Evolutionary conservation across 306 rosid genomes (phyloP).

Genomic region (Rosa persica): DNA sequence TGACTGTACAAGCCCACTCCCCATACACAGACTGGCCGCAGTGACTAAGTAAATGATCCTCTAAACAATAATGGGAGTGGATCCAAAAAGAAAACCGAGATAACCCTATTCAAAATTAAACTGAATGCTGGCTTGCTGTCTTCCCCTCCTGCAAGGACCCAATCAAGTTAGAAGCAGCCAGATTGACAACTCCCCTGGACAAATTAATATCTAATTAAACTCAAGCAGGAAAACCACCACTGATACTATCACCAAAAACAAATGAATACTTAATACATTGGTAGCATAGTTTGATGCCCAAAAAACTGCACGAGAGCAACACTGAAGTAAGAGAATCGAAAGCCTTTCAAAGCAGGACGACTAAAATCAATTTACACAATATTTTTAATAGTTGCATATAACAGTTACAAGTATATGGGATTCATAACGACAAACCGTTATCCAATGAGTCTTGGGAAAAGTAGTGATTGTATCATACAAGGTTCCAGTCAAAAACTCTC

Average conservation of each 20-base stretch:
- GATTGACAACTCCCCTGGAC: not conserved
- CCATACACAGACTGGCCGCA: constrained; percentile 27
- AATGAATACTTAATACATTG: not conserved
- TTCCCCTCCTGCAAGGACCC: constrained; percentile 60
- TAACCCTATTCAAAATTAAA: constrained; percentile 29
- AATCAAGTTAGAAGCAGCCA: constrained; percentile 27
- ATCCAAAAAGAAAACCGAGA: constrained; percentile 9
- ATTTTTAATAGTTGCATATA: not conserved
- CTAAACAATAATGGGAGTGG: constrained; percentile 25
- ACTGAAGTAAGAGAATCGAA: not conserved
- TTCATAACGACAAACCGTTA: not conserved
- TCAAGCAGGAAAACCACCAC: constrained; percentile 1
- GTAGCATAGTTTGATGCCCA: not conserved
- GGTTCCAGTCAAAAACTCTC: not conserved
- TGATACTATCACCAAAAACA: not conserved
- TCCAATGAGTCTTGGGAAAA: not conserved
- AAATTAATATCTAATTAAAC: not conserved
- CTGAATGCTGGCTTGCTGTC: constrained; percentile 38
- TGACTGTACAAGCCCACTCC: constrained; percentile 38
- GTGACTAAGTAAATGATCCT: constrained; percentile 21
- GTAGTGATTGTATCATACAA: not conserved
- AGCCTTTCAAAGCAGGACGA: not conserved
- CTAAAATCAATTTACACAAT: not conserved
- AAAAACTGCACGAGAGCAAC: not conserved
- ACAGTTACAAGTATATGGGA: not conserved